A percentile compares a stretch with the other conserved stretches of the same genome.
phyloP scores from a whole-genome alignment of 345 rosid species.

The Noccaea bulbosa region DNA sequence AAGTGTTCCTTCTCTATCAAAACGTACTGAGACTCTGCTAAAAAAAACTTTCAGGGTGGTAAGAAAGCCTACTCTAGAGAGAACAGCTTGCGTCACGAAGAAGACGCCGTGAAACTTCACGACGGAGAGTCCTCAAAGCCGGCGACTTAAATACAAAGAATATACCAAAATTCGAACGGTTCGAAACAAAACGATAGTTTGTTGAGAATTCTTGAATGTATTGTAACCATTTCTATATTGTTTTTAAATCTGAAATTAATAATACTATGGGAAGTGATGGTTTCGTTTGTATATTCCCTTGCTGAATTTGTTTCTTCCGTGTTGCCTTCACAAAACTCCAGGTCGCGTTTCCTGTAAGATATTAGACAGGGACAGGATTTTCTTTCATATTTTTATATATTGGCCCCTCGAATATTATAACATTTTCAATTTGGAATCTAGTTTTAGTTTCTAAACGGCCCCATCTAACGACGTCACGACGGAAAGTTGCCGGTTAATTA shows the following conservation, averaged over 20 bases:
- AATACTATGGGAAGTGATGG: slow-evolving; percentile 21
- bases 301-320: slow-evolving; percentile 33
- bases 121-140: slow-evolving; percentile 40
- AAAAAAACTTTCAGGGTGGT: slow-evolving; percentile 67
- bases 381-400: slow-evolving; percentile 17
- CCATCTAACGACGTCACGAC: slow-evolving; percentile 41
- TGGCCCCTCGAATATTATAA: slow-evolving; percentile 33
- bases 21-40: slow-evolving; percentile 7
- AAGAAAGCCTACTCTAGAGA: slow-evolving; percentile 74
- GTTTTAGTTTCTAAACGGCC: slow-evolving; percentile 29
- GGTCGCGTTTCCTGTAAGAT: slow-evolving; percentile 41
- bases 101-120: slow-evolving; percentile 34
- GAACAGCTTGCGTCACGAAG: slow-evolving; percentile 79
- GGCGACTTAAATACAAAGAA: slow-evolving; percentile 28
- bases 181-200: slow-evolving; percentile 12
- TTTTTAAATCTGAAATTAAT: background rate
- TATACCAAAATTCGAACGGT: slow-evolving; percentile 2
- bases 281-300: slow-evolving; percentile 38
- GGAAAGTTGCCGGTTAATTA: slow-evolving; percentile 40
- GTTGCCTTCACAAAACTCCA: slow-evolving; percentile 36
- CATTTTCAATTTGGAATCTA: background rate
- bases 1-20: background rate
- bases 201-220: slow-evolving; percentile 6
- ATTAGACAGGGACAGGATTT: slow-evolving; percentile 22
- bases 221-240: slow-evolving; percentile 9